Conservation (phyloP, 2,329 filamentous ascomycete species). For the Diaporthe citriasiana region DNA sequence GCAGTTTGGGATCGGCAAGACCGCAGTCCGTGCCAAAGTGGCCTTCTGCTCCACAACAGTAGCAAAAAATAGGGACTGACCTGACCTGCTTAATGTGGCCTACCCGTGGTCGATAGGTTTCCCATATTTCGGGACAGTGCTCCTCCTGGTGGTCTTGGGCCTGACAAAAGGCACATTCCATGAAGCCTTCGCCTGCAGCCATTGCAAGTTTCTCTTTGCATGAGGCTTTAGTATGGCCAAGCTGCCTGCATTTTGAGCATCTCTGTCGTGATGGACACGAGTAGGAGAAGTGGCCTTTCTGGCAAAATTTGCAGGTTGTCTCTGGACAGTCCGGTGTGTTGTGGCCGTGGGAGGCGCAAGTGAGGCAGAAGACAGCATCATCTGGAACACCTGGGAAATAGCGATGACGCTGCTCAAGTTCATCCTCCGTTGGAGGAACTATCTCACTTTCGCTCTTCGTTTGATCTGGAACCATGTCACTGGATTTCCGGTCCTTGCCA, state of each 20-base stretch:
- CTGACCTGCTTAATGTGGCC: conserved; percentile 62
- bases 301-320: conserved; percentile 64
- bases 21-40: conserved; percentile 73
- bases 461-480: not conserved
- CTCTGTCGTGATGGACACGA: conserved; percentile 65
- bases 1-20: conserved; percentile 41
- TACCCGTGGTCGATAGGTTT: conserved; percentile 62
- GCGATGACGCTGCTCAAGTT: conserved; percentile 56
- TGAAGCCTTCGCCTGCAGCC: conserved; percentile 57
- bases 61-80: conserved; percentile 67
- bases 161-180: conserved; percentile 72
- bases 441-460: not conserved
- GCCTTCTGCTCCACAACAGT: conserved; percentile 65
- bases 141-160: conserved; percentile 69
- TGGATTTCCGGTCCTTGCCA: not conserved
- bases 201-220: conserved; percentile 71
- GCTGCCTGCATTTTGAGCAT: conserved; percentile 73
- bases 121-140: conserved; percentile 73
- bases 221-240: conserved; percentile 66
- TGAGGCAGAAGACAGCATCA: conserved; percentile 62
- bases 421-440: conserved; percentile 47
- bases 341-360: conserved; percentile 66
- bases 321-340: conserved; percentile 59
- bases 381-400: conserved; percentile 67
- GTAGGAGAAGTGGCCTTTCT: conserved; percentile 61